These are phyloP conservation scores for Pyronema omphalodes DNA, from an alignment of 495 filamentous ascomycete species.

Conservation along the genomic window DNA sequence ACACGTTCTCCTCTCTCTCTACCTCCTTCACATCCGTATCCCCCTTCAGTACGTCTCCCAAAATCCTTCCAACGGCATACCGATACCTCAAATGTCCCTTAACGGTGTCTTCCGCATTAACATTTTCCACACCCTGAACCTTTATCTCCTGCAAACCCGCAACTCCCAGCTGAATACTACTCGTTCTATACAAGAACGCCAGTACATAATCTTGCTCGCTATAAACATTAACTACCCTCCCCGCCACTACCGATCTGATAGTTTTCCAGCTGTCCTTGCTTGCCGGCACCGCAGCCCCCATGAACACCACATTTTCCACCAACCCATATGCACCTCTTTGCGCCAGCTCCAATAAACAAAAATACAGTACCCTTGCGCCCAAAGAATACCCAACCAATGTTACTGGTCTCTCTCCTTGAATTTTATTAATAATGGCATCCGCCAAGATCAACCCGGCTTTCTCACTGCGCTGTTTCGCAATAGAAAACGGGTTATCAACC, in stretches of 20 bases:
- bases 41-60: conserved; percentile 15
- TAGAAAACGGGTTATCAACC: conserved; percentile 77
- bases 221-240: conserved; percentile 19
- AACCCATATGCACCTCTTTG: conserved; percentile 67
- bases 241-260: conserved; percentile 13
- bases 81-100: conserved; percentile 22
- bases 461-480: conserved; percentile 63
- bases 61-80: conserved; percentile 11
- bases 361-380: conserved; percentile 76
- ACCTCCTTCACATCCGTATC: conserved; percentile 11
- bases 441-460: conserved; percentile 75
- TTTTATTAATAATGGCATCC: conserved; percentile 71
- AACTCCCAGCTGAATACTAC: conserved; percentile 17
- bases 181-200: conserved; percentile 20
- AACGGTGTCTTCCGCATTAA: conserved; percentile 11
- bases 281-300: conserved; percentile 59
- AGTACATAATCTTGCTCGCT: conserved; percentile 17
- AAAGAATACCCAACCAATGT: conserved; percentile 78
- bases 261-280: conserved; percentile 8
- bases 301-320: conserved; percentile 65
- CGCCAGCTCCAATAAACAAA: conserved; percentile 57
- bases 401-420: conserved; percentile 75
- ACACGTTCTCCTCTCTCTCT: conserved; percentile 17
- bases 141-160: conserved; percentile 17
- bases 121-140: conserved; percentile 17